A percentile compares a stretch with the other conserved stretches of the same genome.
Conservation (phyloP, 2,329 filamentous ascomycete species). For the Aplosporella prunicola region DNA sequence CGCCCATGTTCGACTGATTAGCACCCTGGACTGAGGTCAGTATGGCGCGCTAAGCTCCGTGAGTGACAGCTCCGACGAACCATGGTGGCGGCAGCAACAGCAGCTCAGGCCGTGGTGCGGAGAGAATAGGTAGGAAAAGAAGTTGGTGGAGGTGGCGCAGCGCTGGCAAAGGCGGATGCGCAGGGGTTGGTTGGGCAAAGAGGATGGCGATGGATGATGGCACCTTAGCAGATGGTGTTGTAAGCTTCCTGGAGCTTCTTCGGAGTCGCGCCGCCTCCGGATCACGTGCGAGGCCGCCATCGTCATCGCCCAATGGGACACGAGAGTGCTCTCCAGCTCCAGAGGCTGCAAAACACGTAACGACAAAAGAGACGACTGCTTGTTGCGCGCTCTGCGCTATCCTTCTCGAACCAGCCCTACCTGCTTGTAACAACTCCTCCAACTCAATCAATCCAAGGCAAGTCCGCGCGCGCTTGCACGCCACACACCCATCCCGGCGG, state of each 20-base stretch:
- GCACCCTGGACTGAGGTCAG: constrained; percentile 52
- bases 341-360: too few species aligned
- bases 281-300: too few species aligned
- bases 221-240: constrained; percentile 21
- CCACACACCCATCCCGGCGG: too few species aligned
- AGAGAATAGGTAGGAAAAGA: neutral
- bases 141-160: constrained; percentile 2
- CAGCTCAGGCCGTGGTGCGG: constrained; percentile 4
- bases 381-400: too few species aligned
- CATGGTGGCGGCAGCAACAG: constrained; percentile 9
- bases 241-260: constrained; percentile 12
- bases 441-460: too few species aligned
- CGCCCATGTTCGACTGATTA: constrained; percentile 79
- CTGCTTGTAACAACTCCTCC: too few species aligned
- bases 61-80: constrained; percentile 7
- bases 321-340: too few species aligned
- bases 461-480: too few species aligned
- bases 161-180: constrained; percentile 15
- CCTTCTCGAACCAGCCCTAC: too few species aligned
- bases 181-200: constrained; percentile 1
- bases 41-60: constrained; percentile 24
- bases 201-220: constrained; percentile 28
- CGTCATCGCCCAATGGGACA: too few species aligned
- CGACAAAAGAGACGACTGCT: too few species aligned
- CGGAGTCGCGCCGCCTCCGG: too few species aligned